Evolutionary conservation across 345 rosid genomes (phyloP), one percentile per base, ranked within the genome.

Genomic region (Linum tenue): DNA sequence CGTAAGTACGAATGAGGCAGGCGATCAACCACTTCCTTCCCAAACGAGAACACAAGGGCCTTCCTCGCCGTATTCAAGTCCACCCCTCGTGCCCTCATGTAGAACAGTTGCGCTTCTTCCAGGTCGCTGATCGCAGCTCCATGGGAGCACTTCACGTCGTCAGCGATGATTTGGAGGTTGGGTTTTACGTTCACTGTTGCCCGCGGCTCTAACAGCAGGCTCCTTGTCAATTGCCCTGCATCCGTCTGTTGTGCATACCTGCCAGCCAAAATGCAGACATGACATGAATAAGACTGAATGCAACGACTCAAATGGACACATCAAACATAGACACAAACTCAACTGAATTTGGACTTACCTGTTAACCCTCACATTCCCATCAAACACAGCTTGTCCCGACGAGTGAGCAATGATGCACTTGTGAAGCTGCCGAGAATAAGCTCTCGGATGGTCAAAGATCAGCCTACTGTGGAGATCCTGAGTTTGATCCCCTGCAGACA

Each of bases 51-150:
- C 8, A 88, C 83, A 4, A 94, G 92, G 63, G 99, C 97, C 74
- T 76, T 84, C 71, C 95, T 82, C 7, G 97, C 96, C 0, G 85
- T 86, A 73, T 84, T 79, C 40, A 72, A 65, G 80, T 90, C 88
- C 5, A 90, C 77, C 16, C 99, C 97, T 1, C 96, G 91, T 4
- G 97, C 97, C 72, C 71, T 89, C 57, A 94, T 83, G 81, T 94
- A 94, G 82, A 94, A 94, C 42, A 90, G 81, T 55, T 88, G 96
- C 76, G 85, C 81, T 56, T 88, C 92, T 73, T 94, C 99, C 0
- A 90, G 80, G 78, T 90, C 97, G 37, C 95, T 86, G 61, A 86
- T 88, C 0, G 99, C 99, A 76, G 97, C 97, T 72, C 97, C 99
- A 14, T 94, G 97, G 7, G 97, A 88, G 79, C 97, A 94, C 73